Percentiles rank a stretch among this genome's conserved stretches.
Conservation (phyloP, 331 rosid species). For the Malus hybrid region DNA sequence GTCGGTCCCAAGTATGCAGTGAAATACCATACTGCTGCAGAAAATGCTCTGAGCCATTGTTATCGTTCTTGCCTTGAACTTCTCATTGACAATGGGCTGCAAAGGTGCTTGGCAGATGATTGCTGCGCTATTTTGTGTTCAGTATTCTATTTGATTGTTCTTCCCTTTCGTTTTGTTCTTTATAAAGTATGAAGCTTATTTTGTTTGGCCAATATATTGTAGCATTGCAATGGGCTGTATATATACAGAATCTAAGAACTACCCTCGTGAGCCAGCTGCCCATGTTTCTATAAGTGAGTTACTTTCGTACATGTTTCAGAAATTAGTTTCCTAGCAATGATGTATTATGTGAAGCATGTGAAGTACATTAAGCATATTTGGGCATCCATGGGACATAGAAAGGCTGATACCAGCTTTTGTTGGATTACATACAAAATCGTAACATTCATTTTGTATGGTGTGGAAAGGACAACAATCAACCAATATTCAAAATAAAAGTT, state of each 20-base stretch:
- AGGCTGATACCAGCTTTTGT: neutral
- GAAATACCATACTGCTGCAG: slow-evolving; percentile 96
- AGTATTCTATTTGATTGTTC: neutral
- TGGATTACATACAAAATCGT: neutral
- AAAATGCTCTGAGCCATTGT: slow-evolving; percentile 94
- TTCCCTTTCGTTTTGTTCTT: slow-evolving; percentile 3
- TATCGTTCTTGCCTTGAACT: slow-evolving; percentile 95
- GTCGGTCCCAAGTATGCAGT: slow-evolving; percentile 97
- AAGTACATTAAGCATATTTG: neutral
- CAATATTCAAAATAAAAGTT: neutral
- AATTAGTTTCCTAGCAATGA: neutral
- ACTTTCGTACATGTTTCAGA: slow-evolving; percentile 13
- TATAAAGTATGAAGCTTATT: slow-evolving; percentile 13
- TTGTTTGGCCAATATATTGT: slow-evolving; percentile 23
- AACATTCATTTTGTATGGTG: neutral
- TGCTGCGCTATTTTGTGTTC: neutral
- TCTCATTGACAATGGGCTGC: slow-evolving; percentile 73
- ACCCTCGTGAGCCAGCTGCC: slow-evolving; percentile 98
- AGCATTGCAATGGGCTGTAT: slow-evolving; percentile 95
- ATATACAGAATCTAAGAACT: slow-evolving; percentile 82
- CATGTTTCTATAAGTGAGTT: slow-evolving; percentile 94
- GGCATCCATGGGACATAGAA: neutral
- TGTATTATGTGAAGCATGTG: neutral
- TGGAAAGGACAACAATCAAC: neutral
- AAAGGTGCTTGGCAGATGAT: slow-evolving; percentile 45